Percentiles rank a stretch among this genome's conserved stretches.
Evolutionary conservation across 345 rosid species (phyloP).

Genomic region (Populus davidiana): DNA sequence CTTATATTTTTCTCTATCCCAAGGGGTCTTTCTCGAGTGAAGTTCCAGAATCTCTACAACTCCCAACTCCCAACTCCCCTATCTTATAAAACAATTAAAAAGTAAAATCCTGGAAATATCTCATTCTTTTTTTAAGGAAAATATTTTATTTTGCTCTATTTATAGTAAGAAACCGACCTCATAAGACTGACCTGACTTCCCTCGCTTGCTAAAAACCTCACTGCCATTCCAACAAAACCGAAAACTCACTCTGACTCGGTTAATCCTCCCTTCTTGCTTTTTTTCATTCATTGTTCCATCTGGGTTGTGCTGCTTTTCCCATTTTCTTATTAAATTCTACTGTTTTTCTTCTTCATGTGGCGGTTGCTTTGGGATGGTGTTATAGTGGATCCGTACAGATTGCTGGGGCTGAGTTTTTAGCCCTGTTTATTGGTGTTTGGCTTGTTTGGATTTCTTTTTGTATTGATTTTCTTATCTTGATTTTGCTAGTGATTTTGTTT

Average conservation of each 20-base stretch:
- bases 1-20: neutral
- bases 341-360: constrained; percentile 10
- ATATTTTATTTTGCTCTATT: neutral
- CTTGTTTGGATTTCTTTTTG: constrained; percentile 6
- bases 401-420: constrained; percentile 18
- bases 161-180: neutral
- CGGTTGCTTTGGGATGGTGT: constrained; percentile 16
- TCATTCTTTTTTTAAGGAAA: constrained; percentile 18
- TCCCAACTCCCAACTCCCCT: constrained; percentile 13
- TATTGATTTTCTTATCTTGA: neutral
- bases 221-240: neutral
- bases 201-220: neutral
- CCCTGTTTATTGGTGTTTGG: constrained; percentile 11
- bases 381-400: constrained; percentile 17
- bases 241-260: constrained; percentile 24
- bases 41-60: constrained; percentile 22
- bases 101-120: constrained; percentile 13
- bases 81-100: neutral
- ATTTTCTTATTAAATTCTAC: constrained; percentile 7
- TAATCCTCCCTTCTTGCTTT: constrained; percentile 21
- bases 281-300: constrained; percentile 20
- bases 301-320: constrained; percentile 24
- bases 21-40: constrained; percentile 21
- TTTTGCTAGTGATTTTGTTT: neutral
- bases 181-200: neutral